Evolutionary conservation across 164 flowering plant genomes (phyloP), one percentile per base, ranked within the genome.

Genomic region (Chimonanthus praecox): DNA sequence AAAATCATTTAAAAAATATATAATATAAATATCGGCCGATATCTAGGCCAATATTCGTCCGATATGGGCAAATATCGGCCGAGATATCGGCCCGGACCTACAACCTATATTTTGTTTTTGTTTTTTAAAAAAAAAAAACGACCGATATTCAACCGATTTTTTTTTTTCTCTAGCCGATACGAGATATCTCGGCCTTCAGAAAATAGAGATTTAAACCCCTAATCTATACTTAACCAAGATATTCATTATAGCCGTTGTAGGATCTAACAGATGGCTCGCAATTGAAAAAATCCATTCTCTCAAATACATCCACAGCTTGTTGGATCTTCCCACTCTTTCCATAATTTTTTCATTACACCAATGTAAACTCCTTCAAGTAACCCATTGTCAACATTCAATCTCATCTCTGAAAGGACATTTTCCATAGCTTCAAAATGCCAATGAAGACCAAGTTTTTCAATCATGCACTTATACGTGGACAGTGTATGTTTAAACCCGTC

Each of bases 371-470:
- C 88, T 84, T 92, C 97, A 9, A 92, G 77, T 72, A 88, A 80
- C 58, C 82, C 67, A 60, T 79, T 83, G 71, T 89, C 86, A 4
- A 90, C 46, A 73, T 85, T 83, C 81, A 13, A 71, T 79, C 96
- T 85, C 92, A 87, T 83, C 44, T 92, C 96, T 7, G 78, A 51
- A 0, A 94, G 75, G 70, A 92, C 60, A 43, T 70, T 62, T 71
- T 91, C 94, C 98, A 94, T 94, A 16, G 88, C 85, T 73, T 87
- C 84, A 51, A 92, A 94, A 69, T 90, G 81, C 7, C 90, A 89
- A 77, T 87, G 86, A 64, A 51, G 73, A 66, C 98, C 90, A 58
- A 92, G 92, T 83, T 92, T 92, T 49, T 90, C 90, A 44, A 92
- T 72, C 83, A 92, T 90, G 71, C 90, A 87, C 73, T 85, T 89